These are phyloP conservation scores for Aspergillus haitiensis DNA, from an alignment of 495 filamentous ascomycete genomes.

Conservation along the genomic window DNA sequence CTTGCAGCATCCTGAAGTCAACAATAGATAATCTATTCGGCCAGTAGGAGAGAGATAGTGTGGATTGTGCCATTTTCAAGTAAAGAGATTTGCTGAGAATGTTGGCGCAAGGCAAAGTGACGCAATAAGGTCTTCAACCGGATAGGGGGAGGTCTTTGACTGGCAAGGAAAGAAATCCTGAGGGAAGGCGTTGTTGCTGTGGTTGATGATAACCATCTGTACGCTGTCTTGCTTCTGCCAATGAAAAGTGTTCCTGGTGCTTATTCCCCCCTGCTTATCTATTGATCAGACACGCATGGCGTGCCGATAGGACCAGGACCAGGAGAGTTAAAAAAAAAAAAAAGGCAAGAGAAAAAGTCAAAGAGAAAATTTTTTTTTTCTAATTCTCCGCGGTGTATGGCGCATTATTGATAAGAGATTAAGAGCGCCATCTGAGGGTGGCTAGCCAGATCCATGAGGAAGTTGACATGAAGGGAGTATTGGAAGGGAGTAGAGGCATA, in stretches of 20 bases:
- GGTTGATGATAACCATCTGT: not conserved
- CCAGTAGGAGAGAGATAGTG: too few relatives aligned
- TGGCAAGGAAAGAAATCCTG: not conserved
- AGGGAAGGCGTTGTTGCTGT: not conserved
- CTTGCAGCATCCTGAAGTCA: too few relatives aligned
- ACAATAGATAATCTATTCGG: too few relatives aligned
- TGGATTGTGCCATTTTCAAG: not conserved
- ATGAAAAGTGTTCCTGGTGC: not conserved
- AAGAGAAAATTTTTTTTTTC: not conserved
- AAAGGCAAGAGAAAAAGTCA: too few relatives aligned
- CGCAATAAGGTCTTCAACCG: too few relatives aligned
- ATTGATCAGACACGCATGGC: not conserved
- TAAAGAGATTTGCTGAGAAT: not conserved
- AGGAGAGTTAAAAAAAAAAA: not conserved
- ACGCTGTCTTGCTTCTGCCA: not conserved
- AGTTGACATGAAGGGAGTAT: not conserved
- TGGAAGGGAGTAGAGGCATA: not conserved
- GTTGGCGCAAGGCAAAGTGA: not conserved
- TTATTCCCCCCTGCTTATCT: slow-evolving; percentile 2
- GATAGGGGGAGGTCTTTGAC: too few relatives aligned
- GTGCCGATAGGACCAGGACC: not conserved
- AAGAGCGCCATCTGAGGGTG: not conserved
- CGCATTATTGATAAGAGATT: not conserved
- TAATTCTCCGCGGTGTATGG: slow-evolving; percentile 1
- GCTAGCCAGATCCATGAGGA: not conserved